These are phyloP conservation scores for Tulasnella calospora DNA, from an alignment of 768 basidiomycete species.

Conservation along the genomic window DNA sequence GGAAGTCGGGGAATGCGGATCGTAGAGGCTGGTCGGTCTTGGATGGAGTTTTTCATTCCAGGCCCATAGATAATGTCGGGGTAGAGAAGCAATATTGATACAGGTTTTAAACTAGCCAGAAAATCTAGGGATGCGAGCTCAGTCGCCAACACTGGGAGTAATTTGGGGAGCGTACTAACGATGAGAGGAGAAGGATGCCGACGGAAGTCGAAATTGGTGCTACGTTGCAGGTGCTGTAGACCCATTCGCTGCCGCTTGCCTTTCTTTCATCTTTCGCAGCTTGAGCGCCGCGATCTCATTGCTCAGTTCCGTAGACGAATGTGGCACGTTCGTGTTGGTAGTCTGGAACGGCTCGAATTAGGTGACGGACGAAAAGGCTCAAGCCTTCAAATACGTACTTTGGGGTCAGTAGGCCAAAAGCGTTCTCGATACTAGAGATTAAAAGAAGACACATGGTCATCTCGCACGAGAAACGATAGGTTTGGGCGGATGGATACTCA, in stretches of 20 bases:
- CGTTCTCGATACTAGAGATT: constrained; percentile 14
- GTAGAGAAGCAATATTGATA: background rate
- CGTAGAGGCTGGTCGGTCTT: background rate
- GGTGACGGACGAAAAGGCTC: background rate
- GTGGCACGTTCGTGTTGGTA: background rate
- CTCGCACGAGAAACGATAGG: background rate
- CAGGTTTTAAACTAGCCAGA: background rate
- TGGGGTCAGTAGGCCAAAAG: constrained; percentile 8
- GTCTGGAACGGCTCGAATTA: background rate
- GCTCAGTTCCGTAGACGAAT: background rate
- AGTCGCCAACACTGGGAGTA: background rate
- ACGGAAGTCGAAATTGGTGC: background rate
- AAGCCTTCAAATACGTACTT: background rate
- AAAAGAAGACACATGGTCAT: background rate
- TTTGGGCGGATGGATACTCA: constrained; percentile 39
- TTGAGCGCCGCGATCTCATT: constrained; percentile 15
- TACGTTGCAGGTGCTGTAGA: background rate
- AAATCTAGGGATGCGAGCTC: background rate
- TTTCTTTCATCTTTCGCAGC: background rate
- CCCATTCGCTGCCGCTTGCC: background rate
- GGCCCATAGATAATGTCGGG: too few relatives aligned
- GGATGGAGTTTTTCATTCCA: background rate
- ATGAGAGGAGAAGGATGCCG: background rate
- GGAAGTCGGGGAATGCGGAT: background rate
- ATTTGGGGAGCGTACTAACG: background rate